Base-by-base conservation (phyloP, 768 basidiomycete genomes). In the Harrya chromipes region DNA sequence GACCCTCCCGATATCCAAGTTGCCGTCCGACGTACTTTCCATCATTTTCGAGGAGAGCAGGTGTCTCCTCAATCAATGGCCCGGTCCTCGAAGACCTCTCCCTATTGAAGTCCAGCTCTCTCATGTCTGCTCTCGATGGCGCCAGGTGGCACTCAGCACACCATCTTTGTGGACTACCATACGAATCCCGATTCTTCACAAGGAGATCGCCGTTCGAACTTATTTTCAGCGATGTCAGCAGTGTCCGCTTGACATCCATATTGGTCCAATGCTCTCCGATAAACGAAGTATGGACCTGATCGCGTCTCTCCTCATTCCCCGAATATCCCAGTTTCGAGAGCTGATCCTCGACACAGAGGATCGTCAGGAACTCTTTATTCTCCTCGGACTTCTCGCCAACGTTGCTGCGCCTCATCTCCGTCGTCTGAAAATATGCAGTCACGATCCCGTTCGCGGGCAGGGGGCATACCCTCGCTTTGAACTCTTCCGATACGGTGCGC, bases 161-260 rank as follows among this genome's bases (percentile, higher is more conserved):
- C 71, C 71, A 6, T 65, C 67, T 21, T 52, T 72, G n/a, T 72
- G 69, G 71, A 65, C 67, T 10, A 52, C 61, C 29, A 69, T 70
- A 44, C 64, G 64, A 42, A 53, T 67, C 27, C 61, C 64, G n/a
- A 61, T 67, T 29, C 61, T 67, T 31, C 65, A 61, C 54, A 56
- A 57, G 21, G 62, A 65, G 12, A 44, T 45, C 36, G 60, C 65
- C 27, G 51, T 72, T 37, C 58, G 50, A 43, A 46, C 58, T 7
- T 71, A 71, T 50, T 47, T 72, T 4, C 52, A 61, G 17, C 57
- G 71, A 34, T 68, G 70, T 47, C 59, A 58, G 21, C 66, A 65
- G 21, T 60, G 59, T 36, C 66, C 59, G 24, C 65, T 71, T 14
- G 61, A 63, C 46, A 51, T 71, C 26, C 68, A 70, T 19, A 51